Evolutionary conservation across 495 filamentous ascomycete species (phyloP), one percentile per base, ranked within the genome.

Genomic region (Neurospora sp.): DNA sequence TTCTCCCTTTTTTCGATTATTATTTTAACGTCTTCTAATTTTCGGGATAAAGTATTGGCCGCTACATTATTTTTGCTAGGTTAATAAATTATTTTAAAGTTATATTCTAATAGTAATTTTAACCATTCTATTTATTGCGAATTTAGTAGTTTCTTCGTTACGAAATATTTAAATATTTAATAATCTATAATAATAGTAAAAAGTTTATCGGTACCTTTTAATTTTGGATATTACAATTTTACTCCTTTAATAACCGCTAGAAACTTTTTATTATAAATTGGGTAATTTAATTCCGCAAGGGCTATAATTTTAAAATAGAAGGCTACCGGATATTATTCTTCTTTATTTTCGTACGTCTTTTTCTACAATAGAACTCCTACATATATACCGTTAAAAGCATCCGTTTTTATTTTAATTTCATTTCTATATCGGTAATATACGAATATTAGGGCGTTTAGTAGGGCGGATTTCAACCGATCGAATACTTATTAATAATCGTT

Each of bases 21-120:
- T 31, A 31, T 31, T 31, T 31, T 59, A 5, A 75, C 4, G 1
- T 75, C 31, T 16, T 75, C 27, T 3, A 37, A 39, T 44, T 71
- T 72, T 20, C 27, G 0, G 2, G 31, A 70, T 18, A 70, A 38
- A 2, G 42, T 38, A 37, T 75, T n/a, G 2, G 31, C 71, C 5
- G 59, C 69, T 12, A 42, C 41, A 39, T 73, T 73, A 14, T 70
- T 3, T 3, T 20, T 70, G 4, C 35, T 37, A 2, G 66, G 71
- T 0, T 35, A 54, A 35, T 72, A 72, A 1, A 48, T 73, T 35
- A 75, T 70, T 9, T 9, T 40, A 31, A 75, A 75, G 44, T 72
- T 20, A 37, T 62, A 71, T 10, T 73, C 1, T 7, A 39, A 23
- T 20, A 75, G 5, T 9, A 38, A 31, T 44, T 74, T 39, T 16